phyloP scores from a whole-genome alignment of 2,329 filamentous ascomycete species.

The Gyromitra esculenta region DNA sequence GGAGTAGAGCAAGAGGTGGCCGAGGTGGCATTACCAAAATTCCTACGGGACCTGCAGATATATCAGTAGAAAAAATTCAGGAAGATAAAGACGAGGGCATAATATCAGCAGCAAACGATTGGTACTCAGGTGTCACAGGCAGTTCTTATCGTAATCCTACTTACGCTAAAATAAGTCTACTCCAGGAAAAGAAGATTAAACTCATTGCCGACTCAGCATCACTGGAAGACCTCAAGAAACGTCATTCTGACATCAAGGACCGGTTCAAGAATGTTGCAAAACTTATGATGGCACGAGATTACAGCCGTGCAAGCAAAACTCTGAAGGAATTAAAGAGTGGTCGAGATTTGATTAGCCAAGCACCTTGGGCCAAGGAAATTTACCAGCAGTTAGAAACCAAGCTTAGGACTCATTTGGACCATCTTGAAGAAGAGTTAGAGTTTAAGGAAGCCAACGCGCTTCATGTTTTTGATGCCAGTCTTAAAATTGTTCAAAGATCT shows the following conservation, averaged over 20 bases:
- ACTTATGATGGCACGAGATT: constrained; percentile 44
- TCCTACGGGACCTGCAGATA: constrained; percentile 34
- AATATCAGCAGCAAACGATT: constrained; percentile 34
- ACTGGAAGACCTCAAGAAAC: constrained; percentile 48
- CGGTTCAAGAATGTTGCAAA: constrained; percentile 45
- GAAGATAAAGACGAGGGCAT: constrained; percentile 34
- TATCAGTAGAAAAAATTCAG: constrained; percentile 25
- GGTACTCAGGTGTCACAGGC: constrained; percentile 49
- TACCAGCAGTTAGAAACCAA: constrained; percentile 37
- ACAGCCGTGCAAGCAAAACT: constrained; percentile 47
- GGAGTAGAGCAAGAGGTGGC: constrained; percentile 31
- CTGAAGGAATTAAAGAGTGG: constrained; percentile 48
- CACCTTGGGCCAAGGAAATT: constrained; percentile 46
- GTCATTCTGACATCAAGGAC: constrained; percentile 44
- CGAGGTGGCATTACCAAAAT: constrained; percentile 37
- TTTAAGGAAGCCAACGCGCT: constrained; percentile 46
- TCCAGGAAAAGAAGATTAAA: constrained; percentile 48
- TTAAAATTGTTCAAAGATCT: constrained; percentile 34
- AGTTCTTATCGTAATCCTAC: constrained; percentile 42
- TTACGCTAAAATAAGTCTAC: constrained; percentile 34
- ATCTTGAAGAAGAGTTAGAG: constrained; percentile 39
- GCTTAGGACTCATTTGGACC: constrained; percentile 28
- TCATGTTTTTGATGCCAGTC: constrained; percentile 43
- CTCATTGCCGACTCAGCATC: constrained; percentile 42
- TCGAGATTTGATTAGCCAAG: constrained; percentile 39